Base-by-base conservation (phyloP, 129 eudicot species). In the Glebionis coronaria region DNA sequence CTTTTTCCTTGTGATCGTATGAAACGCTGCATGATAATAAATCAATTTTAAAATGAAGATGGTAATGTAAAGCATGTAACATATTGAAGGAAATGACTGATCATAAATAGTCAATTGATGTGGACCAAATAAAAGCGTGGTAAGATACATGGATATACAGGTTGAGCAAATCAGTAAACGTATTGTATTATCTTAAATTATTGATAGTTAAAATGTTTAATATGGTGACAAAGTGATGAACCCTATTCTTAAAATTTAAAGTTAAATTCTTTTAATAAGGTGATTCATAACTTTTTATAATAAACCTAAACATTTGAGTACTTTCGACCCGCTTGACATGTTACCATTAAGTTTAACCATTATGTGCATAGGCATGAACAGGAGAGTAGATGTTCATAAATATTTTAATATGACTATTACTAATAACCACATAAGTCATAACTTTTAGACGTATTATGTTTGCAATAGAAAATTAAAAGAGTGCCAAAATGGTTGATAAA, bases 1-100 rank as follows among this genome's bases (percentile, higher is more conserved):
- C 95, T 86, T 78, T 66, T 93, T 70, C 99, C 99, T 84, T 93
- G 99, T 62, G 92, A 83, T 73, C 78, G 87, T 69, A 93, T 27
- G 71, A 93, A 93, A 72, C 80, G 84, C 99, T 93, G 78, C 80
- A 70, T 67, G 29, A 44, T 25, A 15, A 27, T 69, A 18, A 57
- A 53, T 29, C 73, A 53, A 65, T 12, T 46, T 9, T 72, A 51
- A 29, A 67, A 44, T 49, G 14, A 74, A 49, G 47, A 56, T 53
- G 53, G 59, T 1, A 45, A 69, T 70, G 14, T 21, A 8, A 49
- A 18, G 72, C 15, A 16, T 31, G 28, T 73, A 62, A 63, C 45
- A 71, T 38, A 9, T 21, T 9, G 35, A 49, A 14, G 38, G 56
- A 46, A 57, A 25, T 7, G 44, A 72, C 21, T 25, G 9, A 44